Conservation (phyloP, 2,329 filamentous ascomycete species). For the Neopestalotiopsis clavispora region DNA sequence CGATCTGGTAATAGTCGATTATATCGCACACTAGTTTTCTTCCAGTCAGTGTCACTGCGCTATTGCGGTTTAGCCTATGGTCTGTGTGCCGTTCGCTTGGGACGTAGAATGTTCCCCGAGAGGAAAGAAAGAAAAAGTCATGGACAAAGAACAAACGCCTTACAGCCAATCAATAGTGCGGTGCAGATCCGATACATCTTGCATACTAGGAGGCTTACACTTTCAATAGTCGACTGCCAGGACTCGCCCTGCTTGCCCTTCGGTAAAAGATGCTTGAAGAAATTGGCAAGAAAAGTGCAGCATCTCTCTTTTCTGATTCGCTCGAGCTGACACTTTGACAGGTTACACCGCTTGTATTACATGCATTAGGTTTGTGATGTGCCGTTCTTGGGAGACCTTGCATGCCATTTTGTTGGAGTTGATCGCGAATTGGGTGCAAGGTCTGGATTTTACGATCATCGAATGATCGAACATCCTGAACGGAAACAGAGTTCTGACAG, state of each 20-base stretch:
- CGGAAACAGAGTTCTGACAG: background rate
- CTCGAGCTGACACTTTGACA: background rate
- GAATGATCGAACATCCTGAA: background rate
- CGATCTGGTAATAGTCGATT: constrained; percentile 2
- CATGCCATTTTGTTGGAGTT: background rate
- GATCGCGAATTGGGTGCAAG: background rate
- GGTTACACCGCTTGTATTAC: background rate
- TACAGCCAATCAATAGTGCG: background rate
- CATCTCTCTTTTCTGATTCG: background rate
- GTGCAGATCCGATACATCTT: background rate
- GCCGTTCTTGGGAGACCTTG: background rate
- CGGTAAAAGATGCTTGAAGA: background rate
- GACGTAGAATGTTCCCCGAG: background rate
- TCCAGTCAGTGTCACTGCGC: background rate
- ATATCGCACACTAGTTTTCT: background rate
- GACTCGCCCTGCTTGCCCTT: background rate
- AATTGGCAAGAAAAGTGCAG: background rate
- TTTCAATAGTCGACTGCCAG: background rate
- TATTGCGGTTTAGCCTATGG: background rate
- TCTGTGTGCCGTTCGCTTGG: background rate
- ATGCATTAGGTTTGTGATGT: background rate
- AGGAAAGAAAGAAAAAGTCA: background rate
- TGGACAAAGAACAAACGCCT: background rate
- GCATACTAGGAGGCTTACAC: background rate
- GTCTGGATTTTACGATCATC: background rate